phyloP scores from a whole-genome alignment of 148 eudicot genomes.

The Polygonum maritimum region DNA sequence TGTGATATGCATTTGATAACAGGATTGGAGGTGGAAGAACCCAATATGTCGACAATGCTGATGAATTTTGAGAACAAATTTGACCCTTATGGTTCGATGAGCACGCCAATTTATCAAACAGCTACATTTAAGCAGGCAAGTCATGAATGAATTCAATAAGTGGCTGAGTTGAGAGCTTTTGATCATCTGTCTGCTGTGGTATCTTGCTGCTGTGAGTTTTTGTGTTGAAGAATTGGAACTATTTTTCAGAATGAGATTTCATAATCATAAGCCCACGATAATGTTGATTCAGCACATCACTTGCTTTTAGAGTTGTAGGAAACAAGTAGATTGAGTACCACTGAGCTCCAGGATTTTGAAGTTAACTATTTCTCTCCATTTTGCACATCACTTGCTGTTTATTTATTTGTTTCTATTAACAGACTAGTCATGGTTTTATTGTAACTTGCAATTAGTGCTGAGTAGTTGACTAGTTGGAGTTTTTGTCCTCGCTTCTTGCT shows the following conservation, averaged over 20 bases:
- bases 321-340: neutral
- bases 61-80: conserved; percentile 68
- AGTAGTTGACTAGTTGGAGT: neutral
- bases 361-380: neutral
- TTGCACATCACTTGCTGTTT: neutral
- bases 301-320: neutral
- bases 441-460: neutral
- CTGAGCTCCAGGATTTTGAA: neutral
- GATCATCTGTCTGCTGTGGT: neutral
- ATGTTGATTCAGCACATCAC: neutral
- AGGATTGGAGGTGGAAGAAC: conserved; percentile 42
- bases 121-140: conserved; percentile 94
- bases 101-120: conserved; percentile 88
- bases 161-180: neutral
- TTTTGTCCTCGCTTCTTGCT: neutral
- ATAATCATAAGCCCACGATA: neutral
- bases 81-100: conserved; percentile 86
- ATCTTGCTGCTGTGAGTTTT: neutral
- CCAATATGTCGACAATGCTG: conserved; percentile 73
- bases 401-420: too few species aligned
- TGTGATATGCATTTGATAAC: conserved; percentile 7
- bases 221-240: neutral
- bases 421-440: neutral
- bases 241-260: neutral
- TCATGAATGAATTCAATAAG: neutral